A percentile compares a stretch with the other conserved stretches of the same genome.
Conservation (phyloP, 495 filamentous ascomycete species). For the Aspergillus ostianus region DNA sequence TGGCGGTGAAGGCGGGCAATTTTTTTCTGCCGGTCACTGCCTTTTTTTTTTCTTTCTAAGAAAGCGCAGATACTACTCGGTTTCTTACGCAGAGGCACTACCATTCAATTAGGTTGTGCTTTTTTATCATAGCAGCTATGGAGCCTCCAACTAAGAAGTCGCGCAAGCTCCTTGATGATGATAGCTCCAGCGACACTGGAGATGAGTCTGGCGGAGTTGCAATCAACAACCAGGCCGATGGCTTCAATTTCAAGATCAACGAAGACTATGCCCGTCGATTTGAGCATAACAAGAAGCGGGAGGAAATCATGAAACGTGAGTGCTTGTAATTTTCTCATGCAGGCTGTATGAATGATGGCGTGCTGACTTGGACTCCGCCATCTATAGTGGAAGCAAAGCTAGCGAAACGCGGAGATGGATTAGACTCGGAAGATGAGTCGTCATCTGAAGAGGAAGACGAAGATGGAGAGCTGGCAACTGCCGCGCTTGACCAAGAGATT, state of each 20-base stretch:
- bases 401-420: constrained; percentile 30
- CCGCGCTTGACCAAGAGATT: constrained; percentile 82
- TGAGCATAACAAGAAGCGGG: constrained; percentile 94
- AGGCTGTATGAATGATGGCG: not conserved
- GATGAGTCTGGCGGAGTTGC: constrained; percentile 50
- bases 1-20: constrained; percentile 18
- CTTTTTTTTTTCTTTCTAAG: constrained; percentile 36
- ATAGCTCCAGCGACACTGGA: constrained; percentile 55
- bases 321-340: constrained; percentile 14
- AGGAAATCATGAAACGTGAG: constrained; percentile 79
- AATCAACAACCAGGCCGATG: constrained; percentile 30
- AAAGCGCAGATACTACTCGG: not conserved
- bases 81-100: constrained; percentile 5
- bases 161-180: constrained; percentile 48
- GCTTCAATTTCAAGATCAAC: constrained; percentile 73
- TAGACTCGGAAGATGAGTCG: constrained; percentile 55
- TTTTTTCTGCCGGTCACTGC: constrained; percentile 27
- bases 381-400: constrained; percentile 81
- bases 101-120: constrained; percentile 4
- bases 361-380: constrained; percentile 13
- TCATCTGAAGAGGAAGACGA: constrained; percentile 86
- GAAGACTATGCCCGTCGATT: constrained; percentile 85
- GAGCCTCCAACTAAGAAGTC: constrained; percentile 48
- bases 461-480: constrained; percentile 76
- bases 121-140: constrained; percentile 24